Conservation (phyloP, 495 filamentous ascomycete species). For the Peziza echinospora region DNA sequence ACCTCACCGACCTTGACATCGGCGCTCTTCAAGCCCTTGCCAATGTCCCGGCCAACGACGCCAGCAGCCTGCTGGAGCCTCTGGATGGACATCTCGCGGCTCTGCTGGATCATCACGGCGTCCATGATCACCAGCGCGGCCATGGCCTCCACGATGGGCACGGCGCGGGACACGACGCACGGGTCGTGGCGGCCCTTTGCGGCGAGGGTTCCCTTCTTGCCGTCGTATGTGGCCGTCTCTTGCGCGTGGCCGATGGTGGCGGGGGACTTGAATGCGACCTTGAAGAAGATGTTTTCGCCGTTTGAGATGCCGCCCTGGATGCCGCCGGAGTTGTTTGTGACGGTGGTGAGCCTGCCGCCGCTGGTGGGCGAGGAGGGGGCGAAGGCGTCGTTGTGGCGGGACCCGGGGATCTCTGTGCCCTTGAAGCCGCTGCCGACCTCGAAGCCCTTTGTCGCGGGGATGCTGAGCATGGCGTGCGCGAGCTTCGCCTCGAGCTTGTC, state of each 20-base stretch:
- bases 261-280: conserved; percentile 83
- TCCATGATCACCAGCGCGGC: conserved; percentile 79
- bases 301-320: conserved; percentile 96
- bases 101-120: conserved; percentile 69
- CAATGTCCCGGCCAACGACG: too few relatives aligned
- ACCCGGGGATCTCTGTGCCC: conserved; percentile 71
- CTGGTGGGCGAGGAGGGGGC: conserved; percentile 29
- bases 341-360: conserved; percentile 44
- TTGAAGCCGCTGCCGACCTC: conserved; percentile 89
- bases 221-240: conserved; percentile 58
- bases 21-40: too few relatives aligned
- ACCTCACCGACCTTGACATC: too few relatives aligned
- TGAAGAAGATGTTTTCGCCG: conserved; percentile 86
- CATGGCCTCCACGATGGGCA: conserved; percentile 96
- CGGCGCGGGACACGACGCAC: conserved; percentile 79
- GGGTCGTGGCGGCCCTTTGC: conserved; percentile 95
- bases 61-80: conserved; percentile 28
- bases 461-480: conserved; percentile 89
- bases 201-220: conserved; percentile 53
- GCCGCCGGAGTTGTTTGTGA: conserved; percentile 90
- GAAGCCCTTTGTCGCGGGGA: conserved; percentile 93
- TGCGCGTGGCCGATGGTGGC: conserved; percentile 92
- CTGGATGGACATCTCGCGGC: conserved; percentile 35
- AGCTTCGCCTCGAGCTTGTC: conserved; percentile 90
- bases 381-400: conserved; percentile 85